These are phyloP conservation scores for Lactarius vividus DNA, from an alignment of 768 basidiomycete genomes.

Conservation along the genomic window DNA sequence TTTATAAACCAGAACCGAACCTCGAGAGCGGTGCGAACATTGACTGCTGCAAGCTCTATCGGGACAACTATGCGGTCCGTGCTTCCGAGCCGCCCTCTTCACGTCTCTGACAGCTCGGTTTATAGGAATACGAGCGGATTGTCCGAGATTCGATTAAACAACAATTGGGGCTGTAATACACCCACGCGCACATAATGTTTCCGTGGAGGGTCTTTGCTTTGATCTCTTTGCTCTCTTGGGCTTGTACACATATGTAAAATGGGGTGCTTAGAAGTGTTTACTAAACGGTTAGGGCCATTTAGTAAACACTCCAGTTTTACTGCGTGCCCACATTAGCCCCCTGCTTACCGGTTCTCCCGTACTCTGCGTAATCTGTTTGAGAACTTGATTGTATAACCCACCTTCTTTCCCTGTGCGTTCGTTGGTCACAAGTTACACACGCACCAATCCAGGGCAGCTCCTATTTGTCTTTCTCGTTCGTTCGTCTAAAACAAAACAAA, in stretches of 20 bases:
- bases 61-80: conserved; percentile 70
- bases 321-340: not conserved
- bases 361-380: not conserved
- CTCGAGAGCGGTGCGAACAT: conserved; percentile 97
- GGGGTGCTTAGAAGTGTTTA: not conserved
- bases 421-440: not conserved
- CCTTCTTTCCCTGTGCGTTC: not conserved
- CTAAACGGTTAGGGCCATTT: not conserved
- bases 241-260: not conserved
- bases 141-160: conserved; percentile 81
- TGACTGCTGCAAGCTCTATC: conserved; percentile 94
- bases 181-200: not conserved
- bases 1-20: conserved; percentile 73
- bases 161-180: conserved; percentile 70
- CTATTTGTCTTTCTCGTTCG: not conserved
- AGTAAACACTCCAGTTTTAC: not conserved
- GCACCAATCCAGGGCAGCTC: not conserved
- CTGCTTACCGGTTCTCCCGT: not conserved
- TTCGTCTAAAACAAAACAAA: not conserved
- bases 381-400: not conserved
- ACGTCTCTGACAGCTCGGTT: not conserved
- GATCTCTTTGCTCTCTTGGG: not conserved
- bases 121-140: conserved; percentile 80
- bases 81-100: no score
- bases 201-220: not conserved